Percentiles rank a stretch among this genome's conserved stretches.
These are phyloP conservation scores for Thalassiosira mediterranea DNA, from an alignment of 352 stramenopile species.

Conservation along the genomic window DNA sequence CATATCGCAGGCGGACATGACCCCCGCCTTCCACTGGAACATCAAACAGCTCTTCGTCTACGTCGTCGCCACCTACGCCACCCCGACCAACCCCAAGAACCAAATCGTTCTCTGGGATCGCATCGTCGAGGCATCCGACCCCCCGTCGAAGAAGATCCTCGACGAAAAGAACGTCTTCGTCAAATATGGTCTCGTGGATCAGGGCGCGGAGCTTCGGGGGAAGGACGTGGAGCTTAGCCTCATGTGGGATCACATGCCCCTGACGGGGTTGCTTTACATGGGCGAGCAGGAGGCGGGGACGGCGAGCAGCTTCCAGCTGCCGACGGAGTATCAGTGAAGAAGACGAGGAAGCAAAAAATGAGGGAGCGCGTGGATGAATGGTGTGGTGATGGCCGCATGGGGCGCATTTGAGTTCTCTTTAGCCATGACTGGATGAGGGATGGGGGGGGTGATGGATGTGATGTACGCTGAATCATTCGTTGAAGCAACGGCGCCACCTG, in stretches of 20 bases:
- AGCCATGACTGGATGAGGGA: no score
- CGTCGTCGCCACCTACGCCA: conserved; percentile 86
- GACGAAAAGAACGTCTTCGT: conserved; percentile 86
- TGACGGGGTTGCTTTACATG: conserved; percentile 82
- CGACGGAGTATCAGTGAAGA: conserved; percentile 62
- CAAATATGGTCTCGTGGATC: conserved; percentile 89
- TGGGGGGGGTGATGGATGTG: no score
- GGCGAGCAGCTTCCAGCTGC: conserved; percentile 59
- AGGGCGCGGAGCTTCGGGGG: conserved; percentile 81
- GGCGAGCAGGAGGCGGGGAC: conserved; percentile 57
- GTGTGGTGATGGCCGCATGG: no score
- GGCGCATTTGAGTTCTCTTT: no score
- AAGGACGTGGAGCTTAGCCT: conserved; percentile 83
- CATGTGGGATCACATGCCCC: conserved; percentile 90
- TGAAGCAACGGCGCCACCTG: no score
- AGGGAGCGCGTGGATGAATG: not conserved
- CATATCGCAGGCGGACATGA: conserved; percentile 71
- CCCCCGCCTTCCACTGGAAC: conserved; percentile 90
- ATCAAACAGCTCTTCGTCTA: conserved; percentile 91
- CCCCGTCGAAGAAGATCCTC: conserved; percentile 73
- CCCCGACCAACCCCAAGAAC: conserved; percentile 82
- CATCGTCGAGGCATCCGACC: conserved; percentile 83
- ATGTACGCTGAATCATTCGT: no score
- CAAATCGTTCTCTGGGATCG: conserved; percentile 89
- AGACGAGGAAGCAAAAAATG: not conserved